phyloP scores from a whole-genome alignment of 192 early-diverging fungal species.

The Chytriomyces sp. region DNA sequence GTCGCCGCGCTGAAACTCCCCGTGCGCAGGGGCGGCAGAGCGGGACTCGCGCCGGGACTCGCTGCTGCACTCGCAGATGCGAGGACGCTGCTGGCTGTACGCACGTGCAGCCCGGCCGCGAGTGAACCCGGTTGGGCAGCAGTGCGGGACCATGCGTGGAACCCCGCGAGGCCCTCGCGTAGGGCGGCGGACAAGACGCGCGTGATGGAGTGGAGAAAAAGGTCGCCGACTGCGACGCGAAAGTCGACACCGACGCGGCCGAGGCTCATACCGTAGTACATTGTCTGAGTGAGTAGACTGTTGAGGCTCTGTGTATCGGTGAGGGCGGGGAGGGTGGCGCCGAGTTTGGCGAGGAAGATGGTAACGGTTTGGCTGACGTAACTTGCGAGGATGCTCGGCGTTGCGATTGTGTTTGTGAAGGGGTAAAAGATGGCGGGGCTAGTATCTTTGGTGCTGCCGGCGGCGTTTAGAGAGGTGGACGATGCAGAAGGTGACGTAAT shows the following conservation, averaged over 20 bases:
- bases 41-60: background rate
- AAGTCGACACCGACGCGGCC: conserved; percentile 79
- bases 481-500: background rate
- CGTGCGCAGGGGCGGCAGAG: too few relatives aligned
- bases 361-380: conserved; percentile 60
- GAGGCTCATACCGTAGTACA: conserved; percentile 82
- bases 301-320: conserved; percentile 51
- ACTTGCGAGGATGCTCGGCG: conserved; percentile 59
- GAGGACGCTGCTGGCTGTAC: background rate
- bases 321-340: conserved; percentile 56
- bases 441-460: conserved; percentile 23
- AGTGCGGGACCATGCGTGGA: conserved; percentile 37
- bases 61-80: background rate
- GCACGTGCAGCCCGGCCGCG: conserved; percentile 20
- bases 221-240: conserved; percentile 55
- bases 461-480: too few relatives aligned
- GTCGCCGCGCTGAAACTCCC: too few relatives aligned
- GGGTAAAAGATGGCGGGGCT: conserved; percentile 22
- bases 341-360: conserved; percentile 45
- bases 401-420: conserved; percentile 32
- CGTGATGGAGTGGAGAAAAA: conserved; percentile 67
- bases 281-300: conserved; percentile 66
- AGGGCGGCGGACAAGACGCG: conserved; percentile 55
- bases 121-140: background rate
- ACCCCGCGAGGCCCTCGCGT: conserved; percentile 50